Evolutionary conservation across 1,139 yeast genomes (phyloP).

Genomic region (Taphrina sp.): DNA sequence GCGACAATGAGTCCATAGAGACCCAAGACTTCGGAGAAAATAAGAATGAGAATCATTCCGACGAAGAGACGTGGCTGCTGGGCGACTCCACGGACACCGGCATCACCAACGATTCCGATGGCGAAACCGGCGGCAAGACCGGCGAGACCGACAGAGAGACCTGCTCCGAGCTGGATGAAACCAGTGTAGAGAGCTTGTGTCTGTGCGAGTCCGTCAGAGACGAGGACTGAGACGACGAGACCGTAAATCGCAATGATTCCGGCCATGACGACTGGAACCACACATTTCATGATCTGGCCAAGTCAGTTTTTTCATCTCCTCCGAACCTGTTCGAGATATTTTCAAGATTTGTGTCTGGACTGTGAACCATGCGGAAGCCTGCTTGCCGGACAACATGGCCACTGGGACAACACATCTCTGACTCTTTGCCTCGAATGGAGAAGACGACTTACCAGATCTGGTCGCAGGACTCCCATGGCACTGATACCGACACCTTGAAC

Average conservation of each 20-base stretch:
- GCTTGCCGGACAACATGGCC: too few species aligned
- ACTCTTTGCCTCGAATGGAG: neutral
- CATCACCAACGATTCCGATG: constrained; percentile 98
- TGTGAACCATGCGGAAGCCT: too few species aligned
- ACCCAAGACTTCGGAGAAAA: constrained; percentile 94
- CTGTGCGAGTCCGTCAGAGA: constrained; percentile 76
- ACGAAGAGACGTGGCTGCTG: constrained; percentile 97
- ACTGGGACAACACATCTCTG: too few species aligned
- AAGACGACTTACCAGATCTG: constrained; percentile 56
- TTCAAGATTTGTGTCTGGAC: too few species aligned
- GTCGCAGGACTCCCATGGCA: constrained; percentile 96
- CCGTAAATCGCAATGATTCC: constrained; percentile 98
- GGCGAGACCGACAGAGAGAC: constrained; percentile 90
- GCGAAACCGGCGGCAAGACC: constrained; percentile 98
- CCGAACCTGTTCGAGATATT: too few species aligned
- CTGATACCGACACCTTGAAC: constrained; percentile 75
- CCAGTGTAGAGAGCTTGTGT: constrained; percentile 88
- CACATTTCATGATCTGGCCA: constrained; percentile 33
- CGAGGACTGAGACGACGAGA: constrained; percentile 88
- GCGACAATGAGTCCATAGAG: constrained; percentile 95
- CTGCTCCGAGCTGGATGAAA: constrained; percentile 95
- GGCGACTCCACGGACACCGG: constrained; percentile 94
- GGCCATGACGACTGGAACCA: constrained; percentile 64
- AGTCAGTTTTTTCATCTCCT: constrained; percentile 16
- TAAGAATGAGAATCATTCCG: constrained; percentile 85